Conservation (phyloP, 805 yeast genomes). For the Groenewaldozyma tartarivorans region DNA sequence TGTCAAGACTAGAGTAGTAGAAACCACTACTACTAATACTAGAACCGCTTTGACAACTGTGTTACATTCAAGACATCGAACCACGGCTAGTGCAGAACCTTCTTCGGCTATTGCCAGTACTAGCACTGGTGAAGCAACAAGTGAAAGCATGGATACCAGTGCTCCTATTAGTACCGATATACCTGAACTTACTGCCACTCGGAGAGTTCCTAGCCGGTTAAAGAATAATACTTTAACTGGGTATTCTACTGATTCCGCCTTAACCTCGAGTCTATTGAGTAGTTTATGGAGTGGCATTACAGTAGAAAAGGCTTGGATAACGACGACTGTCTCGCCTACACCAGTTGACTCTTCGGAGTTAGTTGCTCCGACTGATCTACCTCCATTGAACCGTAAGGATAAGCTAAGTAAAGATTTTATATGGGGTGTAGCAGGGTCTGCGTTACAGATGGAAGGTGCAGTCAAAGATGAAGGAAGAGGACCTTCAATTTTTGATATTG, state of each 20-base stretch:
- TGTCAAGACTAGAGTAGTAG: no score
- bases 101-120: no score
- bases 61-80: no score
- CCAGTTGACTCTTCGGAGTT: constrained; percentile 6
- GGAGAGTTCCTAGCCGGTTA: no score
- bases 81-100: no score
- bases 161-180: no score
- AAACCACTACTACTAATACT: no score
- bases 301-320: constrained; percentile 7
- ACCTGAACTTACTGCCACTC: no score
- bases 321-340: constrained; percentile 7
- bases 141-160: no score
- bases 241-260: not conserved
- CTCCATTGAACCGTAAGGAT: constrained; percentile 1
- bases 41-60: no score
- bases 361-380: constrained; percentile 6
- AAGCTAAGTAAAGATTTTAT: constrained; percentile 9
- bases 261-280: constrained; percentile 1
- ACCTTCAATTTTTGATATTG: constrained; percentile 24
- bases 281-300: constrained; percentile 11
- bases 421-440: constrained; percentile 27
- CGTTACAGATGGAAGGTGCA: constrained; percentile 30
- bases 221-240: no score
- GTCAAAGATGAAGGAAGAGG: constrained; percentile 27
- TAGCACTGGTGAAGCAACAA: no score